Evolutionary conservation across 2,329 filamentous ascomycete genomes (phyloP), one percentile per base, ranked within the genome.

Genomic region (Xylariales sp.): DNA sequence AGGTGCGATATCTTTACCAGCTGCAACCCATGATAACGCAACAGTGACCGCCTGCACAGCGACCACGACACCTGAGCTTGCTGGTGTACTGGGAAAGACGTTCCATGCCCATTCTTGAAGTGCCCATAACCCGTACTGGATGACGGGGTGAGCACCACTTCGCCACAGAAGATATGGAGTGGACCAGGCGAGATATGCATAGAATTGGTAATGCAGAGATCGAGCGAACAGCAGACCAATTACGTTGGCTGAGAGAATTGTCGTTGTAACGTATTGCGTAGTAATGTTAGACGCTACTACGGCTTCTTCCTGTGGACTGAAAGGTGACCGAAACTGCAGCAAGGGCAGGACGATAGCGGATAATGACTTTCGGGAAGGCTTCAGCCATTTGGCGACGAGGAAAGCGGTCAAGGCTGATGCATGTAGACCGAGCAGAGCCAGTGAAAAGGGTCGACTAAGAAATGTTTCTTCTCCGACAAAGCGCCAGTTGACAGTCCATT

Each of bases 401-500:
- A 95, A 95, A 25, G 76, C 59, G 19, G 71, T 52, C 18, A 96
- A 72, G n/a, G 89, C 69, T 7, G 69, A 60, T 19, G 70, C 68
- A 59, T 96, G 88, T 42, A 78, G 57, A 2, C 63, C 70, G 19
- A 95, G 70, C 38, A 96, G 72, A 11, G 66, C 62, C 14, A 83
- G 52, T 19, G 88, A 79, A 58, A 95, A 94, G 2, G 67, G 60
- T 45, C 69, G 76, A 51, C 73, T 76, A 34, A 94, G 74, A 55
- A 98, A 98, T 0, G 69, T 64, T 5, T 86, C 78, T 63, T 96
- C 89, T 12, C 86, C 83, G n/a, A 96, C 66, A 60, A 97, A 97
- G 40, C 90, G 82, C 93, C 93, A 98, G 64, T 98, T 98, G 51
- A 98, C 93, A 0, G 93, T 98, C 93, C 93, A 98, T 65, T 91